Conservation (phyloP, 306 rosid genomes). For the Senna siamea region DNA sequence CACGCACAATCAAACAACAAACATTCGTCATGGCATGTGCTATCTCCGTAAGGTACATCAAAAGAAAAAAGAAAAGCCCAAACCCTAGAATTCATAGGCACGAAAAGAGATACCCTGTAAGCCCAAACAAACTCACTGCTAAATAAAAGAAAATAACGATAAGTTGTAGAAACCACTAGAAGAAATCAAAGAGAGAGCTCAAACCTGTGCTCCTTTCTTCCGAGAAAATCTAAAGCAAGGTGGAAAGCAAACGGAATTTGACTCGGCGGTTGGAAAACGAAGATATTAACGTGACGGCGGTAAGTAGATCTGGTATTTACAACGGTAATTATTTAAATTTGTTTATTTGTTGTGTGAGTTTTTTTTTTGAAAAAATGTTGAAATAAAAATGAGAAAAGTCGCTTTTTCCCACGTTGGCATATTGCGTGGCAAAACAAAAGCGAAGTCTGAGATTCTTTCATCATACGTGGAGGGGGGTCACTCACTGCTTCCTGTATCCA, state of each 20-base stretch:
- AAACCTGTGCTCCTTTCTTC: constrained; percentile 50
- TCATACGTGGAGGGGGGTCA: too few species aligned
- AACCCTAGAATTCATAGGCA: constrained; percentile 44
- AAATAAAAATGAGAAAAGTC: too few species aligned
- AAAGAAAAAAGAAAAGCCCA: constrained; percentile 24
- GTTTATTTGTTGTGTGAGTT: too few species aligned
- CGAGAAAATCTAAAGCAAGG: constrained; percentile 47
- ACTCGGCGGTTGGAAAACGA: constrained; percentile 56
- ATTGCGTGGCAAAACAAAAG: too few species aligned
- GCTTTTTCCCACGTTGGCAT: too few species aligned
- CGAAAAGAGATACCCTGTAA: constrained; percentile 3
- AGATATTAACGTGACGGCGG: neutral
- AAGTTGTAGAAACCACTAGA: constrained; percentile 4
- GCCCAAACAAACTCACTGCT: constrained; percentile 25
- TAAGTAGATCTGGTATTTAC: neutral
- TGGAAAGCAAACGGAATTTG: too few species aligned
- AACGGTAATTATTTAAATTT: neutral
- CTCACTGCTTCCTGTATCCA: too few species aligned
- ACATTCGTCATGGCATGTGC: neutral
- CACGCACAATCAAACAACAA: neutral
- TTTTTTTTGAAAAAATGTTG: too few species aligned
- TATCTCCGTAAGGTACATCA: neutral
- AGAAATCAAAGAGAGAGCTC: constrained; percentile 24
- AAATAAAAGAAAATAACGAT: neutral
- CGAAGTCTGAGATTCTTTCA: too few species aligned